A percentile compares a stretch with the other conserved stretches of the same genome.
Evolutionary conservation across 2,329 filamentous ascomycete genomes (phyloP).

Genomic region (Alternaria atra): DNA sequence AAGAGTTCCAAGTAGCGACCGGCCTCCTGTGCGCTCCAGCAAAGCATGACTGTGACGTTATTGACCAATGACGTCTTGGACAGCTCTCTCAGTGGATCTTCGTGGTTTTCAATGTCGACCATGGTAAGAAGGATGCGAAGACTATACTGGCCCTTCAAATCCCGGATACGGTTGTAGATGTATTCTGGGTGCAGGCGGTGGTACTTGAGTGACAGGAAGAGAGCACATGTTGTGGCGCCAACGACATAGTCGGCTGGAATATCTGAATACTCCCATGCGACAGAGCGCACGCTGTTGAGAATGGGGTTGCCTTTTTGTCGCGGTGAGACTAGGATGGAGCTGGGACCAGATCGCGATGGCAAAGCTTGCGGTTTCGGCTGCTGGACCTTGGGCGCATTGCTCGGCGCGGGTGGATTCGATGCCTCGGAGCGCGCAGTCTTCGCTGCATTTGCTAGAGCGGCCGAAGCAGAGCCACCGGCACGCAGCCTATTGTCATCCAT

Average conservation of each 20-base stretch:
- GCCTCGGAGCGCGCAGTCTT: slow-evolving; percentile 10
- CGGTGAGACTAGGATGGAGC: slow-evolving; percentile 86
- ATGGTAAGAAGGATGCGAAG: slow-evolving; percentile 87
- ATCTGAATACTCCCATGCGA: slow-evolving; percentile 96
- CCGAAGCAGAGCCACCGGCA: slow-evolving; percentile 16
- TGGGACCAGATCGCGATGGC: slow-evolving; percentile 70
- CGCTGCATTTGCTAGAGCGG: slow-evolving; percentile 13
- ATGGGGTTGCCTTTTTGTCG: slow-evolving; percentile 96
- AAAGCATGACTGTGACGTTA: slow-evolving; percentile 88
- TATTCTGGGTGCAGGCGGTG: slow-evolving; percentile 97
- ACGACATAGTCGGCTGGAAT: slow-evolving; percentile 95
- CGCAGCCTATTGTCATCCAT: slow-evolving; percentile 45
- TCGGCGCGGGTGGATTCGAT: slow-evolving; percentile 20
- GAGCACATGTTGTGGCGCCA: slow-evolving; percentile 84
- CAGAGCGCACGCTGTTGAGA: slow-evolving; percentile 78
- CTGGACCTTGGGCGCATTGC: slow-evolving; percentile 64
- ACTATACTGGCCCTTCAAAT: slow-evolving; percentile 84
- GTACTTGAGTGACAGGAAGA: slow-evolving; percentile 96
- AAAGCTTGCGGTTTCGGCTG: slow-evolving; percentile 92
- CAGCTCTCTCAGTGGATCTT: slow-evolving; percentile 86
- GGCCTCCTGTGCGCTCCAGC: slow-evolving; percentile 93
- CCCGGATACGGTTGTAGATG: slow-evolving; percentile 90
- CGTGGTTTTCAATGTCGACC: slow-evolving; percentile 95
- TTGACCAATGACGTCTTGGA: slow-evolving; percentile 93
- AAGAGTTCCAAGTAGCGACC: slow-evolving; percentile 93